Evolutionary conservation across 2,329 filamentous ascomycete species (phyloP).

Genomic region (Phyllosticta citriasiana): DNA sequence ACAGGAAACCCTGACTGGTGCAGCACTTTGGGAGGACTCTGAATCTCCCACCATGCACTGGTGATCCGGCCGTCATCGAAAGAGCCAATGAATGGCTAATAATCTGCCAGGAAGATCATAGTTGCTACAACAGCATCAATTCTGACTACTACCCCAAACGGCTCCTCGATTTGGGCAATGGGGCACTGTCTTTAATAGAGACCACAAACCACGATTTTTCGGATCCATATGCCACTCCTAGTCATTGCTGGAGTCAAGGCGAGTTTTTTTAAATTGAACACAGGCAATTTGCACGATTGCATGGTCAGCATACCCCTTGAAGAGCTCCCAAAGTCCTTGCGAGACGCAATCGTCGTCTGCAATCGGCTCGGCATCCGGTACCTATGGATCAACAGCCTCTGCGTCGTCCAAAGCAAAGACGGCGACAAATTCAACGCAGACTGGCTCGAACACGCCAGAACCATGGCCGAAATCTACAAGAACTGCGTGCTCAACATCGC

Average conservation of each 20-base stretch:
- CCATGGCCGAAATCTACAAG: not conserved
- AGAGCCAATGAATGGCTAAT: no score
- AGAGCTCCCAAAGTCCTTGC: not conserved
- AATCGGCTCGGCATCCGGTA: not conserved
- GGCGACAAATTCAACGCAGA: not conserved
- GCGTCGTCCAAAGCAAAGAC: not conserved
- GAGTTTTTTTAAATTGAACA: not conserved
- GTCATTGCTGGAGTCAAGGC: conserved; percentile 14
- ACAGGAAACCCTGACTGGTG: no score
- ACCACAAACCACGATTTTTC: not conserved
- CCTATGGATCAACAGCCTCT: not conserved
- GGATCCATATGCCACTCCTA: conserved; percentile 1
- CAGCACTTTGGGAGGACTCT: no score
- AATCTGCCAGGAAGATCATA: no score
- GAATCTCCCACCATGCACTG: no score
- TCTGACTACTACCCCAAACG: no score
- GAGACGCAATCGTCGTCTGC: not conserved
- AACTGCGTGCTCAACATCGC: not conserved
- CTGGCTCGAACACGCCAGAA: not conserved
- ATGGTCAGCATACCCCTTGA: not conserved
- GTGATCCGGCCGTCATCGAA: no score
- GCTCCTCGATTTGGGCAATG: no score
- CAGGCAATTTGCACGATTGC: not conserved
- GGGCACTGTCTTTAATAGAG: not conserved
- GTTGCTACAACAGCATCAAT: no score